Evolutionary conservation across 257 asterid genomes (phyloP), one percentile per base, ranked within the genome.

Genomic region (Solanum peruvianum): DNA sequence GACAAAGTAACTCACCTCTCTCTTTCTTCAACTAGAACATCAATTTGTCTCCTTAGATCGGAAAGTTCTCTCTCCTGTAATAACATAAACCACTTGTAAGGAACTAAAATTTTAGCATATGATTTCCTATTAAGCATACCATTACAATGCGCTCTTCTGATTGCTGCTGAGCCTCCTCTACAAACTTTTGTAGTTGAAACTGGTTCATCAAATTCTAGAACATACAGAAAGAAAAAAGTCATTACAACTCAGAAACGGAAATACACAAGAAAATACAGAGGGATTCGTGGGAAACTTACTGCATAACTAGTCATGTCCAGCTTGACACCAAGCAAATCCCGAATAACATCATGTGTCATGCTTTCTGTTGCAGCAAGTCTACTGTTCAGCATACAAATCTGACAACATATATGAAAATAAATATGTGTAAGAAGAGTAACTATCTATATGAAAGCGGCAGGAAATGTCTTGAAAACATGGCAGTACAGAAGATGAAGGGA

Each of bases 291-390:
- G 87, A 66, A 78, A 90, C 98, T 95, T 90, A 96, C 99, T 60
- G 94, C 96, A 78, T 93, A 94, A 93, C 91, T 96, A 18, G 97
- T 92, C 87, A 95, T 93, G 90, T 96, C 99, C 91, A 96, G 87
- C 90, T 95, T 95, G 89, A 96, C 98, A 83, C 99, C 94, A 81
- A 96, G 98, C 92, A 96, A 93, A 91, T 96, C 99, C 87, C 98
- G 95, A 86, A 96, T 96, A 87, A 95, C 98, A 90, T 96, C 99
- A 86, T 96, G 99, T 62, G 99, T 96, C 99, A 96, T 96, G 93
- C 92, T 96, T 91, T 96, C 99, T 44, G 96, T 91, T 76, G 95
- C 89, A 70, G 98, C 98, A 89, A 96, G 92, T 91, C 95, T 94
- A 44, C 97, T 89, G 49, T 93, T 95, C 90, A 96, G 91, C 87